Evolutionary conservation across 352 stramenopile genomes (phyloP), one percentile per base, ranked within the genome.

Genomic region (Pythium periplocum): DNA sequence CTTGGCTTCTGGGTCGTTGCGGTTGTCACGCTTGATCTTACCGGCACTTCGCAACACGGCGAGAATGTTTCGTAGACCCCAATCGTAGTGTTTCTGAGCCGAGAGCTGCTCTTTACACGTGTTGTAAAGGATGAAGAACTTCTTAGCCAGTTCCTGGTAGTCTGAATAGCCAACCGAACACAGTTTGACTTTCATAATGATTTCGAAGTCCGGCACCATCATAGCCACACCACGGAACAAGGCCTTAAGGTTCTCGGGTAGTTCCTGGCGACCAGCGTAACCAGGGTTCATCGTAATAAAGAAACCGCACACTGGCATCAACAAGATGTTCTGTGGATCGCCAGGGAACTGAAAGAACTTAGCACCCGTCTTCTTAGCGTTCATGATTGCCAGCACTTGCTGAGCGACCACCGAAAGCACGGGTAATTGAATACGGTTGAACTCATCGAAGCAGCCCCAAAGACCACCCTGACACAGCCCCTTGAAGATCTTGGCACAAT

Each of bases 271-370:
- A 50, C 96, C 97, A 46, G 96, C 96, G 62, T 99, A 99, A 48
- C 97, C 97, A 4, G 97, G 96, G 68, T 99, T 99, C 97, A 99
- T 99, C 2, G 97, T 99, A 61, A 99, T 99, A 64, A 99, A 99
- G 68, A 98, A 99, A 3, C 95, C 96, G 52, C 94, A 98, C 7
- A 97, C 90, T 9, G 93, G 94, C 36, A 96, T 95, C 3, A 99
- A 74, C 42, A 97, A 59, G 54, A 99, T 97, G 67, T 98, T 98
- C 68, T 98, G 95, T 7, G 95, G 94, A 59, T 99, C 96, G 36
- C 96, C 96, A 0, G 96, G 96, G 66, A 99, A 99, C 70, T 98
- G 93, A 71, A 99, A 98, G 68, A 91, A 94, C 54, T 96, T 90
- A 2, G 88, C 85, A 0, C 90, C 93, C 31, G 95, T 96, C 66